Percentiles rank a stretch among this genome's conserved stretches.
phyloP scores from a whole-genome alignment of 345 rosid genomes.

The Eutrema japonicum region DNA sequence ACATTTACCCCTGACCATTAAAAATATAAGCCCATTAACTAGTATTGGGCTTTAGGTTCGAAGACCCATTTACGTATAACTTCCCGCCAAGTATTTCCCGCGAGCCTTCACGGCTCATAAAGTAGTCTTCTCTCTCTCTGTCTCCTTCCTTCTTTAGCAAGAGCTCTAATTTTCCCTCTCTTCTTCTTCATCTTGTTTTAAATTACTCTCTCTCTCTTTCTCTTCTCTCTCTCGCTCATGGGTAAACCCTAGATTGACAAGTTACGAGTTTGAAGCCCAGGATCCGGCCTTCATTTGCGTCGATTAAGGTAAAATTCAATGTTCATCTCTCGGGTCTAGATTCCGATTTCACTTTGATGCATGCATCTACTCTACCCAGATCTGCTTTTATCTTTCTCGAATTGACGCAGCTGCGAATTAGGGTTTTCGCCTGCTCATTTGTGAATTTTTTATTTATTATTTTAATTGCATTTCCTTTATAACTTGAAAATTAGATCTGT shows the following conservation, averaged over 20 bases:
- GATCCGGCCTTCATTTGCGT: neutral
- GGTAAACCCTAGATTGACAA: constrained; percentile 23
- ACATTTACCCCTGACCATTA: neutral
- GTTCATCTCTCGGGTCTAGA: neutral
- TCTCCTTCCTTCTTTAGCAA: neutral
- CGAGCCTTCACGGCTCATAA: constrained; percentile 14
- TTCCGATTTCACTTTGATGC: constrained; percentile 7
- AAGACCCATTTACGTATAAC: constrained; percentile 19
- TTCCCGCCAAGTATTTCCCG: constrained; percentile 41
- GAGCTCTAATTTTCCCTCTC: constrained; percentile 10
- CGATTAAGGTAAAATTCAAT: constrained; percentile 19
- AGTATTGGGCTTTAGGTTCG: neutral
- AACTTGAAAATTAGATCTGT: neutral
- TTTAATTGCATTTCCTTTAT: neutral
- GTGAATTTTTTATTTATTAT: neutral
- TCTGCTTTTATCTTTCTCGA: neutral
- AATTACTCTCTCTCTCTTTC: constrained; percentile 2
- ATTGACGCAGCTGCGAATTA: constrained; percentile 16
- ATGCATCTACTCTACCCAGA: neutral
- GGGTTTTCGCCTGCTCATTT: constrained; percentile 17
- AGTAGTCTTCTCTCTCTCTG: constrained; percentile 4
- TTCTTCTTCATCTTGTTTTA: neutral
- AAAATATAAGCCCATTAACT: constrained; percentile 3
- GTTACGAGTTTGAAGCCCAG: constrained; percentile 11
- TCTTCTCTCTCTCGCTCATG: neutral